These are phyloP conservation scores for Cubamyces lactineus DNA, from an alignment of 768 basidiomycete species.

Conservation along the genomic window DNA sequence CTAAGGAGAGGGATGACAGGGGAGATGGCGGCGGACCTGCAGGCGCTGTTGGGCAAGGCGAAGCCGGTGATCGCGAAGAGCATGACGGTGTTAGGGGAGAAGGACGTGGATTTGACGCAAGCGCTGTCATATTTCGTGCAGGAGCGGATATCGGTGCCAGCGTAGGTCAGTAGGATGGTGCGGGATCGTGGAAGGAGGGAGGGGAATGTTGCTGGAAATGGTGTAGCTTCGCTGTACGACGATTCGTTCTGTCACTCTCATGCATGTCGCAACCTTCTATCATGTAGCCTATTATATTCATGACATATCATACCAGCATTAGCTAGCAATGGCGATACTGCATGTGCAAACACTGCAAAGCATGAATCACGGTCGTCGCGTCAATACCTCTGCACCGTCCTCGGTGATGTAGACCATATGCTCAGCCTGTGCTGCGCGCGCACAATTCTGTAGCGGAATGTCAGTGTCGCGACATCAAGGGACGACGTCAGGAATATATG, in stretches of 20 bases:
- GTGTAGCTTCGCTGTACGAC: neutral
- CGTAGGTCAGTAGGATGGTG: conserved; percentile 1
- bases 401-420: conserved; percentile 89
- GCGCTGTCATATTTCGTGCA: conserved; percentile 67
- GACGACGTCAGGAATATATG: neutral
- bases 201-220: neutral
- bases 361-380: conserved; percentile 32
- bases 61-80: conserved; percentile 67
- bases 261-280: conserved; percentile 1
- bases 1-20: conserved; percentile 77
- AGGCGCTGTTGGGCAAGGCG: conserved; percentile 64
- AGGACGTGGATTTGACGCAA: conserved; percentile 57
- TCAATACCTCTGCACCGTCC: conserved; percentile 77
- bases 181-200: too few relatives aligned
- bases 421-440: conserved; percentile 83
- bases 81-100: conserved; percentile 45
- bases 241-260: neutral
- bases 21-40: conserved; percentile 76
- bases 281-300: conserved; percentile 11
- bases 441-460: conserved; percentile 61
- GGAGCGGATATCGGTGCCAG: conserved; percentile 49
- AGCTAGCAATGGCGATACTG: neutral
- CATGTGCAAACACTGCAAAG: too few relatives aligned
- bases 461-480: too few relatives aligned
- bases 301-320: neutral